A percentile compares a stretch with the other conserved stretches of the same genome.
These are phyloP conservation scores for Euphorbia schlechtendalii DNA, from an alignment of 441 rosid genomes.

Conservation along the genomic window DNA sequence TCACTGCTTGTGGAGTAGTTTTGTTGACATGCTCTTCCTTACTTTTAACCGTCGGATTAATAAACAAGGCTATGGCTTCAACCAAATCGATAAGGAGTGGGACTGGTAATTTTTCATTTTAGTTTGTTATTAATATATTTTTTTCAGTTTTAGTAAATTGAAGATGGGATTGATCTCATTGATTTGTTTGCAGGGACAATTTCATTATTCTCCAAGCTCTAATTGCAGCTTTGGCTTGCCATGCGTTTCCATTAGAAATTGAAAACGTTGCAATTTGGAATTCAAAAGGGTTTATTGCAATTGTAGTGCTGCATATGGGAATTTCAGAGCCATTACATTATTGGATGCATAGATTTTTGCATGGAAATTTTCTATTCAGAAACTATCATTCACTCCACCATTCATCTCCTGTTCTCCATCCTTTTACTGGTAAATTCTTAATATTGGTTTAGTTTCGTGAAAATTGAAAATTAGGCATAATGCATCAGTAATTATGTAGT, in stretches of 20 bases:
- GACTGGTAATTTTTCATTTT: conserved; percentile 53
- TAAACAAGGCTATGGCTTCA: conserved; percentile 65
- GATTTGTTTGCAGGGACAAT: conserved; percentile 99
- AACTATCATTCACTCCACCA: conserved; percentile 79
- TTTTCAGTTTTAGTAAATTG: too few species aligned
- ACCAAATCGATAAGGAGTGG: conserved; percentile 88
- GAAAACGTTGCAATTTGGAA: conserved; percentile 59
- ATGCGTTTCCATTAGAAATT: conserved; percentile 37
- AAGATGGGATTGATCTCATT: not conserved
- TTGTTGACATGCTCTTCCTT: conserved; percentile 55
- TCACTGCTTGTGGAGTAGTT: conserved; percentile 37
- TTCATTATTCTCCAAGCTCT: conserved; percentile 74
- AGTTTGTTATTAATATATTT: too few species aligned
- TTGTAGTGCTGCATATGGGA: conserved; percentile 57
- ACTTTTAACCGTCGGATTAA: conserved; percentile 46
- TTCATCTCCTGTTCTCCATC: conserved; percentile 64
- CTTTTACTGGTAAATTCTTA: conserved; percentile 68
- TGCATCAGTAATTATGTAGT: too few species aligned
- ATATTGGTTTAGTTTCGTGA: too few species aligned
- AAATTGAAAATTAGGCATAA: too few species aligned
- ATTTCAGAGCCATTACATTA: conserved; percentile 84
- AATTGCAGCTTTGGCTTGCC: conserved; percentile 46
- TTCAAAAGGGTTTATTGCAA: conserved; percentile 48
- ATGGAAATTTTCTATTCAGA: conserved; percentile 42
- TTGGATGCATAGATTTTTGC: conserved; percentile 53